These are phyloP conservation scores for Populus euphratica DNA, from an alignment of 345 rosid genomes.

Conservation along the genomic window DNA sequence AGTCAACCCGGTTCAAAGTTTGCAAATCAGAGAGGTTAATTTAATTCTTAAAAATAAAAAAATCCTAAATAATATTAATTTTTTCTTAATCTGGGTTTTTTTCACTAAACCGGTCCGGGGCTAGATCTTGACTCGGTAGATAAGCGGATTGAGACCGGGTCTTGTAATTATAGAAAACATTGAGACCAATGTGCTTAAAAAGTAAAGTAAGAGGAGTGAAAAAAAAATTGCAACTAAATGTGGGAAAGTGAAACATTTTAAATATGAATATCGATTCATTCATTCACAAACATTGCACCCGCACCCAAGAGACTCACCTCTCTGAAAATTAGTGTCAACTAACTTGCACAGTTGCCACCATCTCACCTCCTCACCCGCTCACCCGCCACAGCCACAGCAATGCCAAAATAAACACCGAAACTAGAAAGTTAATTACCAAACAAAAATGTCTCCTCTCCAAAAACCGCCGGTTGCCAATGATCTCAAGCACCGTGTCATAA, in stretches of 20 bases:
- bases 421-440: background rate
- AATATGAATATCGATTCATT: background rate
- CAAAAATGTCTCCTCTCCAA: background rate
- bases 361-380: background rate
- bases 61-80: no score
- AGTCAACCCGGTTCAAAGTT: no score
- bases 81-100: no score
- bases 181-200: background rate
- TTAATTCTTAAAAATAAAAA: no score
- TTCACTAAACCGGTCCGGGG: no score
- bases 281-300: background rate
- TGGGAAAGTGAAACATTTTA: background rate
- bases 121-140: no score
- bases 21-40: no score
- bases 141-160: no score
- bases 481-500: slow-evolving; percentile 69
- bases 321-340: background rate
- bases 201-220: background rate
- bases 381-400: background rate
- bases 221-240: background rate
- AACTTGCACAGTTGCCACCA: background rate
- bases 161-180: no score
- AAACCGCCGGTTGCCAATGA: slow-evolving; percentile 24
- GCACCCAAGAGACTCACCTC: background rate
- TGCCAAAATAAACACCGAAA: background rate